phyloP scores from a whole-genome alignment of 2,329 filamentous ascomycete genomes.

The Torrubiella hemipterigena region DNA sequence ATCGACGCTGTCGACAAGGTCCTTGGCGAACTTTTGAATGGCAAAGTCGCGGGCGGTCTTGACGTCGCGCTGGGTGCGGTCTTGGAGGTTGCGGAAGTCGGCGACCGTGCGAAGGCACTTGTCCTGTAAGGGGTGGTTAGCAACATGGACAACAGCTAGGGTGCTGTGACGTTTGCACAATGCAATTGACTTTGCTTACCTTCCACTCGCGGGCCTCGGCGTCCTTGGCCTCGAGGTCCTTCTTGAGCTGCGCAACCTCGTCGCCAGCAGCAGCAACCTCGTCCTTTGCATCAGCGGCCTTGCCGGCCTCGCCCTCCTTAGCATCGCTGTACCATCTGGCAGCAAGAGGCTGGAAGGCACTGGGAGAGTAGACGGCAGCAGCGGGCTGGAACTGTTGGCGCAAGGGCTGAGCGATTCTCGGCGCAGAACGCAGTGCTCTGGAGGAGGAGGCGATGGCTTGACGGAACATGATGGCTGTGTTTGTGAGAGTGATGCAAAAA shows the following conservation, averaged over 20 bases:
- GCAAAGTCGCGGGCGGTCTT: slow-evolving; percentile 82
- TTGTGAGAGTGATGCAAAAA: slow-evolving; percentile 1
- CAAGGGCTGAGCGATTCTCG: slow-evolving; percentile 22
- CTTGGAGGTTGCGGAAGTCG: slow-evolving; percentile 96
- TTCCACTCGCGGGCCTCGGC: slow-evolving; percentile 62
- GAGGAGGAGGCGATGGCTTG: slow-evolving; percentile 30
- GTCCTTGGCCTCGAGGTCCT: slow-evolving; percentile 39
- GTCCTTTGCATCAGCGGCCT: slow-evolving; percentile 15
- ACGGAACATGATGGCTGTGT: slow-evolving; percentile 28
- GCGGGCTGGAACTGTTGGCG: slow-evolving; percentile 24
- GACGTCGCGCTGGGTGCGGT: slow-evolving; percentile 83
- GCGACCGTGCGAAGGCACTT: slow-evolving; percentile 88
- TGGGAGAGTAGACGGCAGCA: slow-evolving; percentile 22
- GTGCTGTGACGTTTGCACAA: no score
- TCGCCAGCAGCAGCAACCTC: slow-evolving; percentile 18
- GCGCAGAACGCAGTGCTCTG: slow-evolving; percentile 29
- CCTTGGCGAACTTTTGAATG: slow-evolving; percentile 89
- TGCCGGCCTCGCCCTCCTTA: slow-evolving; percentile 20
- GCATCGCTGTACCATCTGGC: slow-evolving; percentile 38
- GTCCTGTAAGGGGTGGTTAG: slow-evolving; percentile 48
- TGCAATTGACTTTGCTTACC: slow-evolving; percentile 36
- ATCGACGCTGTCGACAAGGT: slow-evolving; percentile 89
- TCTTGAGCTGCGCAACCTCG: slow-evolving; percentile 32
- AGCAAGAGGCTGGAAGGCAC: slow-evolving; percentile 20
- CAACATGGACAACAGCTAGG: no score